phyloP scores from a whole-genome alignment of 306 rosid species.

The Argentina anserina region DNA sequence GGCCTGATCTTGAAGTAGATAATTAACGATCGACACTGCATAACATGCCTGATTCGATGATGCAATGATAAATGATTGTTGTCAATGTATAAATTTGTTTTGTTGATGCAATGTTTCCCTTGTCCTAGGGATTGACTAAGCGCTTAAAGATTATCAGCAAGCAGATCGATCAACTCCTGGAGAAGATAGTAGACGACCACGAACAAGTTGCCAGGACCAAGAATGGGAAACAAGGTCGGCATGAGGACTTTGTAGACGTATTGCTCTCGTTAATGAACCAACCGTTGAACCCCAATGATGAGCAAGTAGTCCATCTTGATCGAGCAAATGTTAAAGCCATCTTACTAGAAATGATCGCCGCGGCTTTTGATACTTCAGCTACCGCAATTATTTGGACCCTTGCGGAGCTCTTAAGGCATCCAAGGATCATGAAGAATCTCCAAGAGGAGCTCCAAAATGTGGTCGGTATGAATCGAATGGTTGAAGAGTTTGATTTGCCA shows the following conservation, averaged over 20 bases:
- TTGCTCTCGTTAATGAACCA: conserved; percentile 22
- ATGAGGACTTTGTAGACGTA: conserved; percentile 26
- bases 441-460: conserved; percentile 35
- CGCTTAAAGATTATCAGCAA: conserved; percentile 6
- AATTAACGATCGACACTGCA: too few relatives aligned
- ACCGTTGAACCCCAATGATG: neutral
- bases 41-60: too few relatives aligned
- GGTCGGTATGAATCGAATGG: conserved; percentile 30
- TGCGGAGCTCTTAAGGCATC: conserved; percentile 41
- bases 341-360: conserved; percentile 26
- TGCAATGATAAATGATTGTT: too few relatives aligned
- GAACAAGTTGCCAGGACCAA: neutral
- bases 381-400: conserved; percentile 30
- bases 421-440: conserved; percentile 33
- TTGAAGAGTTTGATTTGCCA: conserved; percentile 35
- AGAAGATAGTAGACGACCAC: conserved; percentile 30
- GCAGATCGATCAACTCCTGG: conserved; percentile 8
- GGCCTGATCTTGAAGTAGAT: too few relatives aligned
- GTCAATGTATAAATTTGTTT: too few relatives aligned
- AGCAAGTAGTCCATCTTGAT: neutral
- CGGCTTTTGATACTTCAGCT: conserved; percentile 12
- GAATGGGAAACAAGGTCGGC: neutral
- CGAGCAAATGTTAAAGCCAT: conserved; percentile 39
- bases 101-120: too few relatives aligned
- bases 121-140: conserved; percentile 36